phyloP scores from a whole-genome alignment of 306 rosid species.

The Malus sylvestris region DNA sequence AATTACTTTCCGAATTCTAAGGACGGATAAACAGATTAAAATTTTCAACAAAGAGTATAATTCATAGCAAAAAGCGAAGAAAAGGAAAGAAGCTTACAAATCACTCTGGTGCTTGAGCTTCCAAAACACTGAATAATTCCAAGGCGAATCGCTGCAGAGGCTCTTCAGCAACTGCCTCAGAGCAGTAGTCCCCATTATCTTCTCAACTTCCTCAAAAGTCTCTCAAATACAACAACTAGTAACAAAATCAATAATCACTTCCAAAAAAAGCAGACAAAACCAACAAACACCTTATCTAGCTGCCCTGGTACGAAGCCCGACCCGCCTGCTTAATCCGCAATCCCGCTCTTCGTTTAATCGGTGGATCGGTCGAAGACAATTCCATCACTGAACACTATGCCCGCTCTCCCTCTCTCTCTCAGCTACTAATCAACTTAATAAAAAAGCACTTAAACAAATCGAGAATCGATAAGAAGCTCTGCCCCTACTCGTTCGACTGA shows the following conservation, averaged over 20 bases:
- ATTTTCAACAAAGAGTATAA: not conserved
- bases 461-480: not conserved
- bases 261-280: not conserved
- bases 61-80: not conserved
- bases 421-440: not conserved
- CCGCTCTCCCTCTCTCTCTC: not conserved
- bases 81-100: conserved; percentile 21
- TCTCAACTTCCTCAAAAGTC: not conserved
- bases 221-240: conserved; percentile 12
- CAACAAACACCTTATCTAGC: conserved; percentile 37
- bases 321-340: conserved; percentile 83
- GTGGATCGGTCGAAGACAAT: conserved; percentile 55
- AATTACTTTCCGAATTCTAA: not conserved
- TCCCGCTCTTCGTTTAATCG: conserved; percentile 69
- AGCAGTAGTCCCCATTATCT: conserved; percentile 49
- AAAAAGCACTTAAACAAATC: conserved; percentile 17
- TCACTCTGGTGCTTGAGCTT: conserved; percentile 48
- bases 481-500: conserved; percentile 13
- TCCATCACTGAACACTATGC: conserved; percentile 38
- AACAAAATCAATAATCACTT: conserved; percentile 17
- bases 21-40: not conserved
- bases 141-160: conserved; percentile 56
- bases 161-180: conserved; percentile 51
- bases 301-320: conserved; percentile 81
- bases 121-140: conserved; percentile 94